Percentiles rank a stretch among this genome's conserved stretches.
Conservation (phyloP, 371 early-diverging fungal species). For the Mortierella sp. region DNA sequence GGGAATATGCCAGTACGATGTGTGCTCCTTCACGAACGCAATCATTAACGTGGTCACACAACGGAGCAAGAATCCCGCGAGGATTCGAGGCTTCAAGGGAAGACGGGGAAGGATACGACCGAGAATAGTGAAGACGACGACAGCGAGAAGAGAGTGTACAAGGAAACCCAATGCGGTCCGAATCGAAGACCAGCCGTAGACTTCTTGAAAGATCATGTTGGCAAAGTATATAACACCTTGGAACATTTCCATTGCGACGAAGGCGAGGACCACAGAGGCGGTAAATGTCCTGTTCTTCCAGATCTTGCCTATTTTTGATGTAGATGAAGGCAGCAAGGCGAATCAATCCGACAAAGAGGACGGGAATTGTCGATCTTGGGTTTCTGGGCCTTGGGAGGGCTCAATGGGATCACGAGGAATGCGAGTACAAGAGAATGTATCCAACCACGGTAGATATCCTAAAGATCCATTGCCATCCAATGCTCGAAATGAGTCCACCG, state of each 20-base stretch:
- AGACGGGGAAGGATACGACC: constrained; percentile 31
- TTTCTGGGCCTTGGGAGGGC: constrained; percentile 13
- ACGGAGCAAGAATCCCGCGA: constrained; percentile 23
- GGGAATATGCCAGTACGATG: constrained; percentile 26
- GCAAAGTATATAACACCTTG: constrained; percentile 32
- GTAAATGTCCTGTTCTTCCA: constrained; percentile 26
- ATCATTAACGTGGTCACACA: constrained; percentile 30
- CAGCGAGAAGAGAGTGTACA: constrained; percentile 39
- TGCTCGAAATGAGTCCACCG: constrained; percentile 26
- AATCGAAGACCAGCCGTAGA: constrained; percentile 36
- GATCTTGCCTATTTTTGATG: constrained; percentile 18
- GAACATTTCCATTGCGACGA: constrained; percentile 30
- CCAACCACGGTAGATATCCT: constrained; percentile 20
- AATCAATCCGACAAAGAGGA: background rate
- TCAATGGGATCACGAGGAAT: constrained; percentile 14
- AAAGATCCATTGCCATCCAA: constrained; percentile 37
- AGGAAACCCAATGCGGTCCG: constrained; percentile 42
- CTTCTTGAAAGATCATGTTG: constrained; percentile 39
- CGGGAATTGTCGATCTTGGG: constrained; percentile 25
- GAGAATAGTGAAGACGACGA: constrained; percentile 21
- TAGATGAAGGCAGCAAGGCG: constrained; percentile 10
- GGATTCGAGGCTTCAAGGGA: constrained; percentile 25
- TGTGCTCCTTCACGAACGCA: constrained; percentile 54
- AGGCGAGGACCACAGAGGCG: constrained; percentile 22
- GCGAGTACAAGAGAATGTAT: constrained; percentile 10